These are phyloP conservation scores for Aspergillus sp. DNA, from an alignment of 2,329 filamentous ascomycete species.

Conservation along the genomic window DNA sequence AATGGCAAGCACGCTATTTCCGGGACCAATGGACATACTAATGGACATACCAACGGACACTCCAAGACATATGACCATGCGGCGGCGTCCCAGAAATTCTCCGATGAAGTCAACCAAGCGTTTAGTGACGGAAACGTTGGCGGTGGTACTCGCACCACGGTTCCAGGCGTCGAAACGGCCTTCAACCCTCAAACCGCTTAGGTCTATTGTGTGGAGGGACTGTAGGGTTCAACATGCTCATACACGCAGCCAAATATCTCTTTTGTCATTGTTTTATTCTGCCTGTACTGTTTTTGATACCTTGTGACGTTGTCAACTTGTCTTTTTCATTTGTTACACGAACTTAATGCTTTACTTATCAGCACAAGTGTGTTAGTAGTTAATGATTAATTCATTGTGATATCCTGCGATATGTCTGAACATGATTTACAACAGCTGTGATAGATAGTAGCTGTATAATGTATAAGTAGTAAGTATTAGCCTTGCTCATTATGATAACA, in stretches of 20 bases:
- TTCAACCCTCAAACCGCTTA: conserved; percentile 30
- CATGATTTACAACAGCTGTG: no score
- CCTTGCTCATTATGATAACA: no score
- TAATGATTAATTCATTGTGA: conserved; percentile 9
- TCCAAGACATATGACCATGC: conserved; percentile 18
- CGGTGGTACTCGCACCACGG: conserved; percentile 5
- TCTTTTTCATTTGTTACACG: background rate
- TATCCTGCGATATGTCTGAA: background rate
- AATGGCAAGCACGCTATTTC: conserved; percentile 10
- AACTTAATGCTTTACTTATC: background rate
- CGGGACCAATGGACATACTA: conserved; percentile 2
- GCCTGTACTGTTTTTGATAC: background rate
- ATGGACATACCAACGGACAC: background rate
- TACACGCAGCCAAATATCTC: background rate
- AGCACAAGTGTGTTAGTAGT: background rate
- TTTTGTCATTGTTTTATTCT: conserved; percentile 11
- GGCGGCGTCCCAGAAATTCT: conserved; percentile 32
- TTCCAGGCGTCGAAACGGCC: conserved; percentile 19
- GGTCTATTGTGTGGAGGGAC: background rate
- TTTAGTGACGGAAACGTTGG: conserved; percentile 23
- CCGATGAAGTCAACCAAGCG: conserved; percentile 36
- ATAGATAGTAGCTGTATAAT: no score
- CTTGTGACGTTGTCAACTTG: background rate
- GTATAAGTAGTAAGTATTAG: no score
- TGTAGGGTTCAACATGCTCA: background rate